phyloP scores from a whole-genome alignment of 2,329 filamentous ascomycete species.

The Trematosphaeria pertusa region DNA sequence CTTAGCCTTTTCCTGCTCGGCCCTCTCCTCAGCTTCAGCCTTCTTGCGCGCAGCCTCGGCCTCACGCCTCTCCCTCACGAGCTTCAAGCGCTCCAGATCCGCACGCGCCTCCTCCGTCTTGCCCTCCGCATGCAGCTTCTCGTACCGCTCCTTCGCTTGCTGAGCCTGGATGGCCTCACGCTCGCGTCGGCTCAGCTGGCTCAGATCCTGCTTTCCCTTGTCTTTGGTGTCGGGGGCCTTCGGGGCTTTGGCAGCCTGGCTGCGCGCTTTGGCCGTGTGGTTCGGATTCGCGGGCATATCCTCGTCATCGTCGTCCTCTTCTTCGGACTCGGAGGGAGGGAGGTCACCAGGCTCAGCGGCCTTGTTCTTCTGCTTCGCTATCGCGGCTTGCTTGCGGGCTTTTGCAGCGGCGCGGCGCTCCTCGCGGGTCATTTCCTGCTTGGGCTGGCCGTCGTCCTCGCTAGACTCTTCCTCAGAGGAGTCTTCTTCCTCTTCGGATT shows the following conservation, averaged over 20 bases:
- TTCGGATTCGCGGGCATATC: slow-evolving; percentile 90
- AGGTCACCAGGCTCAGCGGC: slow-evolving; percentile 84
- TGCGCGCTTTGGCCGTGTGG: slow-evolving; percentile 72
- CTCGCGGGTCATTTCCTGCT: slow-evolving; percentile 76
- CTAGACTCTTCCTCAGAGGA: slow-evolving; percentile 56
- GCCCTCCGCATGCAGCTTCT: slow-evolving; percentile 89
- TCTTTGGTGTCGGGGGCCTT: slow-evolving; percentile 63
- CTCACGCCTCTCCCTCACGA: slow-evolving; percentile 86
- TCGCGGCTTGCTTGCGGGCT: slow-evolving; percentile 88
- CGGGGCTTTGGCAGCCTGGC: slow-evolving; percentile 68
- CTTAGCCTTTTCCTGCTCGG: slow-evolving; percentile 64
- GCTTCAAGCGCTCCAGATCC: slow-evolving; percentile 80
- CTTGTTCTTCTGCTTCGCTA: slow-evolving; percentile 74
- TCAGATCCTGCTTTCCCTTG: slow-evolving; percentile 58
- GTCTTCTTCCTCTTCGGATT: slow-evolving; percentile 42
- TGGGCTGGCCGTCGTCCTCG: slow-evolving; percentile 52
- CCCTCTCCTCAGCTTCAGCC: slow-evolving; percentile 64
- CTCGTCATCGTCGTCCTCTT: slow-evolving; percentile 65
- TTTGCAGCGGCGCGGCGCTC: slow-evolving; percentile 87
- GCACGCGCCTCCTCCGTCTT: slow-evolving; percentile 96
- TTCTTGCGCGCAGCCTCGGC: slow-evolving; percentile 83
- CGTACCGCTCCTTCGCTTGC: slow-evolving; percentile 87
- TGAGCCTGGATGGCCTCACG: slow-evolving; percentile 83
- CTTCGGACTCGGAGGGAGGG: slow-evolving; percentile 72
- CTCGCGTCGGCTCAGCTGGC: slow-evolving; percentile 70